Conservation (phyloP, 2,329 filamentous ascomycete genomes). For the Ceratocystis destructans region DNA sequence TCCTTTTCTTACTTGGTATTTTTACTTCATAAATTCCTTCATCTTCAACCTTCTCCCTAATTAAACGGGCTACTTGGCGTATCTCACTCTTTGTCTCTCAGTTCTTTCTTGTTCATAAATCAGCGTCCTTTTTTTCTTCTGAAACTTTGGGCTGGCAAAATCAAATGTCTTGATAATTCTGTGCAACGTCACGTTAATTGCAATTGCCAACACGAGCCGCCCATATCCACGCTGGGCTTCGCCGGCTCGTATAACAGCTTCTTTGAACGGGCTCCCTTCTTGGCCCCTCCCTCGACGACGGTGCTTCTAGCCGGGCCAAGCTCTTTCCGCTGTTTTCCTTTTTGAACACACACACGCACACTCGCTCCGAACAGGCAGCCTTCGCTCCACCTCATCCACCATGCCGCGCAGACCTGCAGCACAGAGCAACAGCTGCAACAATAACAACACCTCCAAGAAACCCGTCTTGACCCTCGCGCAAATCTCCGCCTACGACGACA, state of each 20-base stretch:
- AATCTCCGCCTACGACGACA: slow-evolving; percentile 85
- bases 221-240: not conserved
- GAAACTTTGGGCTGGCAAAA: not conserved
- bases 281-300: not conserved
- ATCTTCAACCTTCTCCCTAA: slow-evolving; percentile 6
- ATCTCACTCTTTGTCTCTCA: not conserved
- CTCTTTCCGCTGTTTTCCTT: not conserved
- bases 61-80: not conserved
- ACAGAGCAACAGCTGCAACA: not conserved
- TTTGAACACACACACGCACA: not conserved
- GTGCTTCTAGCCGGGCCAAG: not conserved
- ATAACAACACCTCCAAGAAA: slow-evolving; percentile 34
- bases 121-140: not conserved
- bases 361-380: not conserved
- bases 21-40: not conserved
- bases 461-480: slow-evolving; percentile 72
- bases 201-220: not conserved
- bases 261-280: not conserved
- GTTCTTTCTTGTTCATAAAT: not conserved
- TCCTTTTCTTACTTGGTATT: not conserved
- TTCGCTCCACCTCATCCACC: not conserved
- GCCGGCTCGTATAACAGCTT: not conserved
- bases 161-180: not conserved
- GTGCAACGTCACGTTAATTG: slow-evolving; percentile 1
- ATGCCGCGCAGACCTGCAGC: slow-evolving; percentile 10